phyloP scores from a whole-genome alignment of 176 grass and related monocot genomes.

The Carex cristatella region DNA sequence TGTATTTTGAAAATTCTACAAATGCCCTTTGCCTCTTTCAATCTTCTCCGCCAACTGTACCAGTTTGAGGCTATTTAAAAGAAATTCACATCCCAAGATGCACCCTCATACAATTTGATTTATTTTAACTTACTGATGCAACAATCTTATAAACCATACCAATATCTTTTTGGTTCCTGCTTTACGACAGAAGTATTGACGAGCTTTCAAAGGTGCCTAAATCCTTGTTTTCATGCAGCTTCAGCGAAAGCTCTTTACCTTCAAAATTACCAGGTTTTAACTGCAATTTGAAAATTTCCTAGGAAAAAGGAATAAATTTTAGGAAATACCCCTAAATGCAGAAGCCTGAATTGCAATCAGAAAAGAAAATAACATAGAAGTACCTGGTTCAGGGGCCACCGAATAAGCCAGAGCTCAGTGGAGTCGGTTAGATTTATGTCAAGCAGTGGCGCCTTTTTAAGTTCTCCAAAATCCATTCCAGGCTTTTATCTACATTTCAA shows the following conservation, averaged over 20 bases:
- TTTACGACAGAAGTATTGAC: too few species aligned
- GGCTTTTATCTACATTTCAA: slow-evolving; percentile 50
- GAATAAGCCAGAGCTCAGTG: slow-evolving; percentile 77
- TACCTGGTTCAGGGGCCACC: slow-evolving; percentile 69
- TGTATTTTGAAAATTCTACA: too few species aligned
- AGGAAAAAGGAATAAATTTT: neutral
- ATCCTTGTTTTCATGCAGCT: slow-evolving; percentile 40
- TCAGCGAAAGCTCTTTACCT: slow-evolving; percentile 53
- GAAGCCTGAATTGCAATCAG: neutral
- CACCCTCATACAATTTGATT: too few species aligned
- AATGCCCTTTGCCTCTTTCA: too few species aligned
- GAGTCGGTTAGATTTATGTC: slow-evolving; percentile 48
- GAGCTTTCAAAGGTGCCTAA: slow-evolving; percentile 58
- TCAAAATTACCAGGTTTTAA: slow-evolving; percentile 51
- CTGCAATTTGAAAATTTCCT: slow-evolving; percentile 26
- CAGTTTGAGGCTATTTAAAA: too few species aligned
- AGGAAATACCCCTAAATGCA: neutral
- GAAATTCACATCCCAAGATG: too few species aligned
- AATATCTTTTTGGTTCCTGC: too few species aligned
- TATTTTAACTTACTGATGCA: too few species aligned
- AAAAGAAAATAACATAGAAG: neutral
- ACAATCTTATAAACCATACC: too few species aligned
- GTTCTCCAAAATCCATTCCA: slow-evolving; percentile 37
- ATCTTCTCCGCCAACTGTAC: too few species aligned
- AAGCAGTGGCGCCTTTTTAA: slow-evolving; percentile 24